Conservation (phyloP, 176 grass and related monocot species). For the Bromus sterilis region DNA sequence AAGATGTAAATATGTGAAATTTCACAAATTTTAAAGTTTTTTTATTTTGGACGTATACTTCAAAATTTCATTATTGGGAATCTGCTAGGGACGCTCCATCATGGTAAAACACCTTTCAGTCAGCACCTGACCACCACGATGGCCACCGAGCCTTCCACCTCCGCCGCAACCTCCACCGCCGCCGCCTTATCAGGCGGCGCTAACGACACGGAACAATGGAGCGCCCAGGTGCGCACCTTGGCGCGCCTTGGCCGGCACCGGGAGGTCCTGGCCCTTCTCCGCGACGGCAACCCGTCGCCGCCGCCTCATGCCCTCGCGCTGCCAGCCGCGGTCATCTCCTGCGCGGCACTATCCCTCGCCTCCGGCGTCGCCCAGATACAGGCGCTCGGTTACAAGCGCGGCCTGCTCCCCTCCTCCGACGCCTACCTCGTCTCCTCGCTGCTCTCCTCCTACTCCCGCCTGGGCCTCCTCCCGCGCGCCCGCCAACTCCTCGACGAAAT, state of each 20-base stretch:
- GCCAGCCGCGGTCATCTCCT: constrained; percentile 44
- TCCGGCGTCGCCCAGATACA: constrained; percentile 38
- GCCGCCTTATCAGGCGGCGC: neutral
- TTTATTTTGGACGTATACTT: too few species aligned
- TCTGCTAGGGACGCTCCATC: too few species aligned
- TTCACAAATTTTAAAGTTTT: too few species aligned
- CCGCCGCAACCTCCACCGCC: neutral
- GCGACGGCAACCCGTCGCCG: constrained; percentile 14
- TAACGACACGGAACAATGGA: constrained; percentile 24
- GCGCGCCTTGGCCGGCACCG: constrained; percentile 30
- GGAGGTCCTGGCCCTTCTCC: constrained; percentile 36
- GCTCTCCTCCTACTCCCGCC: constrained; percentile 43
- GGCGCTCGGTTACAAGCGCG: constrained; percentile 39
- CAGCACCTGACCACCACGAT: neutral
- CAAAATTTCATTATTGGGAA: too few species aligned
- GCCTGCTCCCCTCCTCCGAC: constrained; percentile 40
- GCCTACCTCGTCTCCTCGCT: constrained; percentile 53
- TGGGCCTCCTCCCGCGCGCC: constrained; percentile 40
- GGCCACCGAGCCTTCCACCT: constrained; percentile 15
- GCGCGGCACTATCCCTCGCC: constrained; percentile 38
- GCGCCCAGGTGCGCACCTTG: constrained; percentile 27
- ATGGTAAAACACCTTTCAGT: too few species aligned
- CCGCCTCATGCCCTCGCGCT: constrained; percentile 42
- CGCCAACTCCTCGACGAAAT: constrained; percentile 58
- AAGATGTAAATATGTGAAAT: too few species aligned